Base-by-base conservation (phyloP, 2,329 filamentous ascomycete genomes). In the Pseudogymnoascus sp. region DNA sequence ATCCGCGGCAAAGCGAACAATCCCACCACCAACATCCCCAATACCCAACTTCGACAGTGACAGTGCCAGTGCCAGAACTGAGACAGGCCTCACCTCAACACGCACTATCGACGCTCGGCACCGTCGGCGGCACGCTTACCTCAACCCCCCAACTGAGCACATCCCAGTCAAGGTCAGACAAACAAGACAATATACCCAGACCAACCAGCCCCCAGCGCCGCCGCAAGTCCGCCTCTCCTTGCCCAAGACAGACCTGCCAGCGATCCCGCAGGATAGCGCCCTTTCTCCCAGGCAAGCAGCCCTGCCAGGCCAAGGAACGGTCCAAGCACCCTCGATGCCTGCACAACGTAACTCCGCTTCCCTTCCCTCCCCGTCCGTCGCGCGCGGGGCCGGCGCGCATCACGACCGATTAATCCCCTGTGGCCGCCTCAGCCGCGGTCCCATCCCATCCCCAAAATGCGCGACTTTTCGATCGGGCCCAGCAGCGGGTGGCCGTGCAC, bases 401-500 rank as follows among this genome's bases (percentile, higher is more conserved):
- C 47, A 53, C 47, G 9, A 53, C 47, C 9, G 28, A 53, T 53
- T 53, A 53, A 33, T 53, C 28, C 47, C 25, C 28, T 53, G 28
- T 53, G 47, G 47, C 47, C 47, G 47, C 47, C 47, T 33, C 47
- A 53, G 47, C 47, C 47, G 47, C 47, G 47, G 28, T 18, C 9
- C 43, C 25, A 30, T 30, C 25, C 47, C 28, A 33, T 30, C 25
- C 22, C 15, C 18, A 53, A 53, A 12, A 6, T 53, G 47, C 28
- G 28, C 47, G 47, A 53, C 47, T 53, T 53, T 53, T 33, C 47
- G 28, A 53, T 53, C 28, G 47, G 47, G 47, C 12, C 20, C 25
- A 4, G 25, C 47, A 28, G 33, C 47, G 25, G 25, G 47, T 22
- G 47, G n/a, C 47, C 47, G 47, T 53, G 47, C 47, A 8, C 30